These are phyloP conservation scores for Phlegmacium glaucopus DNA, from an alignment of 768 basidiomycete genomes.

Conservation along the genomic window DNA sequence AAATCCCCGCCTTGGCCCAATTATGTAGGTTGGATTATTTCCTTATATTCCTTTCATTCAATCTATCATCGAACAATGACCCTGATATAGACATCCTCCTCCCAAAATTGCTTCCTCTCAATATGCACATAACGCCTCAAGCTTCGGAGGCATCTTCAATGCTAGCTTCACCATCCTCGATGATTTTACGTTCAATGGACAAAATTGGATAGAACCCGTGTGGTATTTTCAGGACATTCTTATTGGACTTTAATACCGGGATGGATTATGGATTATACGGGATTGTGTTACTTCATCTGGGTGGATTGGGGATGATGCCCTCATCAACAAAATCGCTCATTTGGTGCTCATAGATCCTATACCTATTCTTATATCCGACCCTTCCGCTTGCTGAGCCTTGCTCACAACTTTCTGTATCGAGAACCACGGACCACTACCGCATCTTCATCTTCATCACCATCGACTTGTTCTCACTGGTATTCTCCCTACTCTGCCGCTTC, in stretches of 20 bases:
- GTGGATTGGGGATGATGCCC: neutral
- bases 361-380: conserved; percentile 59
- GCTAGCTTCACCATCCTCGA: conserved; percentile 43
- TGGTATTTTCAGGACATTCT: no score
- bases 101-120: conserved; percentile 57
- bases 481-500: conserved; percentile 27
- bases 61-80: conserved; percentile 36
- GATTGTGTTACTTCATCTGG: conserved; percentile 20
- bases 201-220: conserved; percentile 9
- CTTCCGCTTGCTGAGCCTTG: no score
- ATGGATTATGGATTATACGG: conserved; percentile 51
- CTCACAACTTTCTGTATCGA: conserved; percentile 67
- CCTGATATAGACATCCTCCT: conserved; percentile 56
- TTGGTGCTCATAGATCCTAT: conserved; percentile 61
- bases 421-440: conserved; percentile 12
- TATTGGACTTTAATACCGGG: no score
- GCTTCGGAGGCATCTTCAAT: conserved; percentile 41
- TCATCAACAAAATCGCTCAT: conserved; percentile 36
- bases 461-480: no score
- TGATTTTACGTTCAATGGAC: conserved; percentile 23
- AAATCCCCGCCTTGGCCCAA: no score
- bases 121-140: conserved; percentile 51
- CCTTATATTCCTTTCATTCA: conserved; percentile 52
- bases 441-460: no score
- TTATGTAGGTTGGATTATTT: conserved; percentile 64